These are phyloP conservation scores for sorghum (Sorghum bicolor) DNA, from an alignment of 176 grass and related monocot genomes.

Conservation along the genomic window DNA sequence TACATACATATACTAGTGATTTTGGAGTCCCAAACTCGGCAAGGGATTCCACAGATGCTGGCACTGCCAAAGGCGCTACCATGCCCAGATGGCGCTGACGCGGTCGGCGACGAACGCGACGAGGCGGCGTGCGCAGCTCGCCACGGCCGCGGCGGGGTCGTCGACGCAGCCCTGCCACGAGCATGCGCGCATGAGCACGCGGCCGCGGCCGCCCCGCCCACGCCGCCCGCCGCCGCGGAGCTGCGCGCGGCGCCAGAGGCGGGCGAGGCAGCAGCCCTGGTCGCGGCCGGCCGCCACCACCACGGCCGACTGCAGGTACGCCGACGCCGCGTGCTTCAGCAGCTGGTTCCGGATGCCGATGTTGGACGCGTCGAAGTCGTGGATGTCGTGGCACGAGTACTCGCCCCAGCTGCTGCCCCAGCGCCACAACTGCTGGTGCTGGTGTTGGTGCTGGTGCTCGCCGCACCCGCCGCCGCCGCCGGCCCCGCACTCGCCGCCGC, in stretches of 20 bases:
- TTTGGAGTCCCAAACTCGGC: neutral
- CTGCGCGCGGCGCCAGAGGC: slow-evolving; percentile 41
- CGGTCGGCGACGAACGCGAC: slow-evolving; percentile 28
- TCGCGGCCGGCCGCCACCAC: slow-evolving; percentile 18
- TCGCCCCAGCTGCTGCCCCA: slow-evolving; percentile 10
- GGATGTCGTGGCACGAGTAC: slow-evolving; percentile 24
- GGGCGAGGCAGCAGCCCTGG: slow-evolving; percentile 40
- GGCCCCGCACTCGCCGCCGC: neutral
- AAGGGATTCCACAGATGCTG: neutral
- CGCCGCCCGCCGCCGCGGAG: neutral
- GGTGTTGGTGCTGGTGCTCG: neutral
- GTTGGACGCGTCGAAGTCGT: slow-evolving; percentile 50
- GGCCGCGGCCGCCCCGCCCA: neutral
- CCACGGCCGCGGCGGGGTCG: slow-evolving; percentile 30
- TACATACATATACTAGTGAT: neutral
- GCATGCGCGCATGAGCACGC: slow-evolving; percentile 35
- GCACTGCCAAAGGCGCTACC: neutral
- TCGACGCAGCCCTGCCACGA: slow-evolving; percentile 34
- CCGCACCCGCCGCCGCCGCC: neutral
- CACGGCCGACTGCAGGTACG: slow-evolving; percentile 76
- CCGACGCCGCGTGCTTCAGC: slow-evolving; percentile 77
- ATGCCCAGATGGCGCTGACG: slow-evolving; percentile 20
- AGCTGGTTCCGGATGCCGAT: slow-evolving; percentile 72
- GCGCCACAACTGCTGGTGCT: neutral
- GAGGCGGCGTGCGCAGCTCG: slow-evolving; percentile 17